These are phyloP conservation scores for Boletus speciosus DNA, from an alignment of 768 basidiomycete genomes.

Conservation along the genomic window DNA sequence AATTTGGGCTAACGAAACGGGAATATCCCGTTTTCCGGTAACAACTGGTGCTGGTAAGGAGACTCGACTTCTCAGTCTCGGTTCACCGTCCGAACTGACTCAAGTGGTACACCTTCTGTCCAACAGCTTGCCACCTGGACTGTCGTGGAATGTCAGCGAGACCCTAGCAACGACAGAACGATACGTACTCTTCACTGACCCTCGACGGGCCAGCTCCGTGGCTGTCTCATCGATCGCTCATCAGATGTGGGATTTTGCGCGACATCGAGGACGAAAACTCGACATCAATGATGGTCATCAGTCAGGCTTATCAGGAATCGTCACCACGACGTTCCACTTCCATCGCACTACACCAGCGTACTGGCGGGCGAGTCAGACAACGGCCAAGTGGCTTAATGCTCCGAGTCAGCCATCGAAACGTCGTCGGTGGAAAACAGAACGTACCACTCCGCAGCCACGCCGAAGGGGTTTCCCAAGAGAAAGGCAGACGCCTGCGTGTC, in stretches of 20 bases:
- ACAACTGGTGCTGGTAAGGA: slow-evolving; percentile 11
- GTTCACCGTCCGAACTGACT: background rate
- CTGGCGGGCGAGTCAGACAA: slow-evolving; percentile 13
- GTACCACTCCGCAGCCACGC: slow-evolving; percentile 16
- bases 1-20: slow-evolving; percentile 31
- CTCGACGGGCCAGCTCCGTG: slow-evolving; percentile 16
- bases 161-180: fast-evolving
- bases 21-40: slow-evolving; percentile 24
- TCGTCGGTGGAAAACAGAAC: background rate
- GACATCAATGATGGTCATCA: slow-evolving; percentile 10
- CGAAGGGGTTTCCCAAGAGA: slow-evolving; percentile 34
- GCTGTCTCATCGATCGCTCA: slow-evolving; percentile 18
- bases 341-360: slow-evolving; percentile 7
- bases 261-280: background rate
- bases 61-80: slow-evolving; percentile 3
- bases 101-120: slow-evolving; percentile 1
- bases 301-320: background rate
- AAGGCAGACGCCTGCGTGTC: background rate
- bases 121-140: slow-evolving; percentile 15
- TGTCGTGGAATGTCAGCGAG: background rate
- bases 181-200: slow-evolving; percentile 22
- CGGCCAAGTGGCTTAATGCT: slow-evolving; percentile 12
- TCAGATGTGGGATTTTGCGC: slow-evolving; percentile 5
- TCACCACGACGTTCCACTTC: slow-evolving; percentile 13
- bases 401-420: slow-evolving; percentile 1